Evolutionary conservation across 176 grass and related monocot species (phyloP).

Genomic region (Bolboschoenus planiculmis): DNA sequence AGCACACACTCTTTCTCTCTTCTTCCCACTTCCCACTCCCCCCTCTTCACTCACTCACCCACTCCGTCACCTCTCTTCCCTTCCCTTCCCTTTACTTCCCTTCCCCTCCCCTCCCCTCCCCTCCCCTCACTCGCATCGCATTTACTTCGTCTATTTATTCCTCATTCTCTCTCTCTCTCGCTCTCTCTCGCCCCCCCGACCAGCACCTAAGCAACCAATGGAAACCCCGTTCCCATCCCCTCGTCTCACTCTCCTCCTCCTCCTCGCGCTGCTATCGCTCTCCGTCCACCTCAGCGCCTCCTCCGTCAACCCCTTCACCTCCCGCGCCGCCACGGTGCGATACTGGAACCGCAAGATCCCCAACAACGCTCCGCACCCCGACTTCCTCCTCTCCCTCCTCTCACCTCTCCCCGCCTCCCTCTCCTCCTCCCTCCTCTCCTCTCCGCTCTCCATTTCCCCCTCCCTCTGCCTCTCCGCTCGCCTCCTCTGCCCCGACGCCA

Average conservation of each 20-base stretch:
- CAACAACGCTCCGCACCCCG: slow-evolving; percentile 76
- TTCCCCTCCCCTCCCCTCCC: no score
- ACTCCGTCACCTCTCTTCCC: no score
- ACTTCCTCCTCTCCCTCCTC: slow-evolving; percentile 65
- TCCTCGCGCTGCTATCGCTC: not conserved
- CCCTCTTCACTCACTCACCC: no score
- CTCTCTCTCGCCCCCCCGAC: no score
- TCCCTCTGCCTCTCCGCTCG: slow-evolving; percentile 46
- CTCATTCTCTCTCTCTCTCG: no score
- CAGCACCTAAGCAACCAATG: no score
- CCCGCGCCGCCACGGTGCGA: slow-evolving; percentile 60
- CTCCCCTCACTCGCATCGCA: no score
- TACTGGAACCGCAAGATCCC: slow-evolving; percentile 85
- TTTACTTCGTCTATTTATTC: no score
- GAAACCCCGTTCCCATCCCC: not conserved
- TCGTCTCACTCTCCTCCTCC: not conserved
- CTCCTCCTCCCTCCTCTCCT: slow-evolving; percentile 8
- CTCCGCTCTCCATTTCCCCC: slow-evolving; percentile 28
- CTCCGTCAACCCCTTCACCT: slow-evolving; percentile 74
- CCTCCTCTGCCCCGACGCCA: slow-evolving; percentile 45
- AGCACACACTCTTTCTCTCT: no score
- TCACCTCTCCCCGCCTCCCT: slow-evolving; percentile 53
- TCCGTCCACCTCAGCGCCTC: not conserved
- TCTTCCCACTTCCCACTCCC: no score
- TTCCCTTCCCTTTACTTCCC: no score